phyloP scores from a whole-genome alignment of 1,139 yeast species.

The Yamadazyma conglobata region DNA sequence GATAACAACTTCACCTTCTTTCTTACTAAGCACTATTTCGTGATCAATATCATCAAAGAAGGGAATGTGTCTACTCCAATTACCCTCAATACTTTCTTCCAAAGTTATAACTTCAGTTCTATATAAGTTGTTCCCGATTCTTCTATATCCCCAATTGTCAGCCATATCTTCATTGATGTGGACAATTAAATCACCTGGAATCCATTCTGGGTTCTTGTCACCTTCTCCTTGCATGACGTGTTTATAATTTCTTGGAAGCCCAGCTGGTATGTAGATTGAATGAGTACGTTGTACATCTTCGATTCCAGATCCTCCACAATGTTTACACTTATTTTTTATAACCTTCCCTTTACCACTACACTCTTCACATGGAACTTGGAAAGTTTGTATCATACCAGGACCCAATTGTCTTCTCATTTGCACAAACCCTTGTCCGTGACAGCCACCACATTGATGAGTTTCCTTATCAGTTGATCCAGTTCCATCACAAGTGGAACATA shows the following conservation, averaged over 20 bases:
- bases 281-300: slow-evolving; percentile 54
- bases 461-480: slow-evolving; percentile 81
- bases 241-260: slow-evolving; percentile 59
- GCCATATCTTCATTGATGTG: slow-evolving; percentile 51
- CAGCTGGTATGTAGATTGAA: slow-evolving; percentile 64
- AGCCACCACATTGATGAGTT: slow-evolving; percentile 57
- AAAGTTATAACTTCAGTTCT: slow-evolving; percentile 76
- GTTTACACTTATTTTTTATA: slow-evolving; percentile 59
- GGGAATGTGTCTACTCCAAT: slow-evolving; percentile 67
- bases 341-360: slow-evolving; percentile 78
- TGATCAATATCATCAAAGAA: slow-evolving; percentile 61
- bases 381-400: slow-evolving; percentile 86
- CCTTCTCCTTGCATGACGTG: slow-evolving; percentile 73
- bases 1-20: slow-evolving; percentile 46
- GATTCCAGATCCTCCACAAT: slow-evolving; percentile 71
- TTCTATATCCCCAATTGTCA: slow-evolving; percentile 77
- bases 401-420: slow-evolving; percentile 74
- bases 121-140: slow-evolving; percentile 70
- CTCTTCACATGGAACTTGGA: slow-evolving; percentile 72
- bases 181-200: slow-evolving; percentile 74
- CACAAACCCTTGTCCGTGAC: slow-evolving; percentile 73
- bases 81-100: slow-evolving; percentile 72
- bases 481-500: slow-evolving; percentile 78
- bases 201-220: slow-evolving; percentile 76
- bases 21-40: slow-evolving; percentile 46